Evolutionary conservation across 305 asterid genomes (phyloP), one percentile per base, ranked within the genome.

Genomic region (Caryopteris hybrid): DNA sequence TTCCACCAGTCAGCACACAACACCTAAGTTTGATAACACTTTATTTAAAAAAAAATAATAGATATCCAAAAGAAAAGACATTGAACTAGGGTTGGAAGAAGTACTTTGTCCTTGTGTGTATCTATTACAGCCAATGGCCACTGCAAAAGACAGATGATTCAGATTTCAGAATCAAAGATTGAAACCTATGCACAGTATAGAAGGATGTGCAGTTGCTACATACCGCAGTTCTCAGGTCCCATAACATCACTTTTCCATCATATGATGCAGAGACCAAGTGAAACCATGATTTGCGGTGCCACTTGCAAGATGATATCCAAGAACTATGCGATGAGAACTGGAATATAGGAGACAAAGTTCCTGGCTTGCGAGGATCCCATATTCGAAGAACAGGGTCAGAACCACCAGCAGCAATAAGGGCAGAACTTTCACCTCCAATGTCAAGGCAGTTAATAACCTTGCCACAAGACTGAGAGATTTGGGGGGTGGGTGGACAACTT

Each of bases 351-450:
- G 95, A 87, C 61, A 67, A 57, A 13, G 92, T 86, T 76, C 96
- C 98, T 78, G 98, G 98, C 81, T 85, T 94, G 76, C 99, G 91
- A 76, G 96, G 99, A 85, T 94, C 99, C 99, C 99, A 94, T 81
- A 94, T 72, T 68, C 97, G 86, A 79, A 94, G 84, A 66, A 81
- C 76, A 47, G 88, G 88, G 71, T 94, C 98, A 64, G 97, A 86
- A 75, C 88, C 80, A 16, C 96, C 98, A 61, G 83, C 99, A 14
- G 90, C 99, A 57, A 94, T 61, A 48, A 94, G 99, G 73, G 86
- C 69, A 39, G 95, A 91, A 83, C 97, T 77, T 78, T 94, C 98
- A 63, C 98, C 98, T 62, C 98, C 98, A 80, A 94, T 80, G 78
- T 86, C 91, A 74, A 94, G 86, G 76, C 96, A 89, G 77, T 80